These are phyloP conservation scores for Malassezia sympodialis DNA, from an alignment of 1,284 basidiomycete species.

Conservation along the genomic window DNA sequence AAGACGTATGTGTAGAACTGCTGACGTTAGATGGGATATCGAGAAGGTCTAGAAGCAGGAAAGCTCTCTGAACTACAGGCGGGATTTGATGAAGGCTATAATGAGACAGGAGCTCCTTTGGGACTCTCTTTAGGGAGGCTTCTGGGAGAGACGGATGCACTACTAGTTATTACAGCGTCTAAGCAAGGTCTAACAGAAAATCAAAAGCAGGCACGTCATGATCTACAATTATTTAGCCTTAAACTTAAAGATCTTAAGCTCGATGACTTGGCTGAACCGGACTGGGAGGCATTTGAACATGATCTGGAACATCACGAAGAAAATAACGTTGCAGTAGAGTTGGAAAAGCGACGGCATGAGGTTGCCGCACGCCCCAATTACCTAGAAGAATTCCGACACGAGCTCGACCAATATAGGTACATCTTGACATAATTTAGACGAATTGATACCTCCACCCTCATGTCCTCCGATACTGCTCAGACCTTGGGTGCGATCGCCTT, in stretches of 20 bases:
- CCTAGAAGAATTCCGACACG: background rate
- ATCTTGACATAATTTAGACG: background rate
- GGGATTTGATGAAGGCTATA: constrained; percentile 70
- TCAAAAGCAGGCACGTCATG: background rate
- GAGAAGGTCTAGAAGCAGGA: constrained; percentile 71
- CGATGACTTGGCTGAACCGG: constrained; percentile 7
- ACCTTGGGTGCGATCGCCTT: background rate
- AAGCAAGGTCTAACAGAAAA: background rate
- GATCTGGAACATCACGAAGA: constrained; percentile 4
- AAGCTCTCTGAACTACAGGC: constrained; percentile 66
- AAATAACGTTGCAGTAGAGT: background rate
- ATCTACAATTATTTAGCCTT: background rate
- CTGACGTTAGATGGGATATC: constrained; percentile 61
- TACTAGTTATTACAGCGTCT: background rate
- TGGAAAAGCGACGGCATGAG: background rate
- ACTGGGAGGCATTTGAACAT: constrained; percentile 10
- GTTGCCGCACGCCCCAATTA: background rate
- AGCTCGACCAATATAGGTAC: background rate
- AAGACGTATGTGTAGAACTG: constrained; percentile 11
- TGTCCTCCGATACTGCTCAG: background rate
- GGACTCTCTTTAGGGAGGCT: constrained; percentile 63
- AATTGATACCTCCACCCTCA: background rate
- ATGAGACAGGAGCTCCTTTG: constrained; percentile 59
- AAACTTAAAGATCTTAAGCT: background rate
- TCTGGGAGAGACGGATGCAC: constrained; percentile 52